A percentile compares a stretch with the other conserved stretches of the same genome.
These are phyloP conservation scores for Chaetomium tenue DNA, from an alignment of 495 filamentous ascomycete genomes.

Conservation along the genomic window DNA sequence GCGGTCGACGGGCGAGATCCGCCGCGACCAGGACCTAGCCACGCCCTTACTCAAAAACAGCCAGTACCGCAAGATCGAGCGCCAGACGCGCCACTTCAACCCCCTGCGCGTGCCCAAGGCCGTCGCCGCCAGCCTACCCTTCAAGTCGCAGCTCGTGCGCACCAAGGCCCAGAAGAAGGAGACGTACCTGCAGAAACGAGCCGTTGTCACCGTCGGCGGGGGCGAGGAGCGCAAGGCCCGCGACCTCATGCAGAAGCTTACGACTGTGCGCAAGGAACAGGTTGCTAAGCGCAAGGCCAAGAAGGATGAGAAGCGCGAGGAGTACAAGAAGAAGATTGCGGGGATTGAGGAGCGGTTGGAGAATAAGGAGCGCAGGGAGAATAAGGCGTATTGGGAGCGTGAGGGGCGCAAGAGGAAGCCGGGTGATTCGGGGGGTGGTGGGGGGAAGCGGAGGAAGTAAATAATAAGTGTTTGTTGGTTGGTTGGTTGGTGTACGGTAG, in stretches of 20 bases:
- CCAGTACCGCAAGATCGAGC: slow-evolving; percentile 77
- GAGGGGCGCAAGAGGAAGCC: slow-evolving; percentile 93
- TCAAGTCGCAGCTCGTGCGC: slow-evolving; percentile 83
- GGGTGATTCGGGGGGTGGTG: slow-evolving; percentile 59
- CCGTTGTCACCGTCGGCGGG: slow-evolving; percentile 64
- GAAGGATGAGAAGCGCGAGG: slow-evolving; percentile 79
- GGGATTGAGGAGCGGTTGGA: slow-evolving; percentile 78
- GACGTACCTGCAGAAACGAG: slow-evolving; percentile 93
- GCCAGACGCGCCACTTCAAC: slow-evolving; percentile 84
- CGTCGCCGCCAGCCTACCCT: slow-evolving; percentile 82
- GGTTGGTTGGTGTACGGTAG: neutral
- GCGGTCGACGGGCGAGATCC: slow-evolving; percentile 92
- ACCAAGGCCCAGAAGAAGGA: slow-evolving; percentile 75
- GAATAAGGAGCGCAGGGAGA: slow-evolving; percentile 83
- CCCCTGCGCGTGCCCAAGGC: slow-evolving; percentile 83
- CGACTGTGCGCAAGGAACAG: slow-evolving; percentile 87
- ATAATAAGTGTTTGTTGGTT: neutral
- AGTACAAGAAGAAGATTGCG: slow-evolving; percentile 75
- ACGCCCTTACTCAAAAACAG: slow-evolving; percentile 79
- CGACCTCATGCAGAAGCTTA: slow-evolving; percentile 90
- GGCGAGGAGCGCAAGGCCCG: slow-evolving; percentile 84
- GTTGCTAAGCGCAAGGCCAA: slow-evolving; percentile 72
- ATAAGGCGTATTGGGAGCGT: slow-evolving; percentile 85
- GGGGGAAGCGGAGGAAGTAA: slow-evolving; percentile 64
- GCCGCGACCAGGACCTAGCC: slow-evolving; percentile 67